Evolutionary conservation across 192 early-diverging fungal species (phyloP).

Genomic region (Coemansia sp.): DNA sequence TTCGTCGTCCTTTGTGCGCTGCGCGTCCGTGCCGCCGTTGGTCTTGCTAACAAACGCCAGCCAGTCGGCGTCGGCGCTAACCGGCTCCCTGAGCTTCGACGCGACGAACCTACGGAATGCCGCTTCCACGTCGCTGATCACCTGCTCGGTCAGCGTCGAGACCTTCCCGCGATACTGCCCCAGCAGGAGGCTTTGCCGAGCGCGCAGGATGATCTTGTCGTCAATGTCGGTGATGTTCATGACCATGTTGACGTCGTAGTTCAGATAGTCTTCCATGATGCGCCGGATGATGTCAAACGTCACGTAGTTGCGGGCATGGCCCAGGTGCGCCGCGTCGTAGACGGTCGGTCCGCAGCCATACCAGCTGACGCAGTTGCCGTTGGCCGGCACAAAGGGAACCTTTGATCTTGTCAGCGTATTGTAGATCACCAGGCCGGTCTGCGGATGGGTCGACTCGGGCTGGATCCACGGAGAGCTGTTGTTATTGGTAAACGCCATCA

Average conservation of each 20-base stretch:
- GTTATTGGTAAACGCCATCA: conserved; percentile 36
- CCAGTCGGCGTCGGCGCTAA: conserved; percentile 55
- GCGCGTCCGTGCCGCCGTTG: conserved; percentile 43
- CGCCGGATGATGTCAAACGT: conserved; percentile 91
- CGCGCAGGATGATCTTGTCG: conserved; percentile 94
- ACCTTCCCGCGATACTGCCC: conserved; percentile 53
- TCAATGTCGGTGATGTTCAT: conserved; percentile 99
- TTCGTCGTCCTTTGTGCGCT: conserved; percentile 52
- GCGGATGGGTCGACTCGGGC: conserved; percentile 39
- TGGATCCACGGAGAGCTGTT: conserved; percentile 39
- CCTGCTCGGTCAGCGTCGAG: conserved; percentile 46
- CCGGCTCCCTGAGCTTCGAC: conserved; percentile 55
- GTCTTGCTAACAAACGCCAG: conserved; percentile 55
- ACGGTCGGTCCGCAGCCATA: conserved; percentile 99
- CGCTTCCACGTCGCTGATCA: conserved; percentile 56
- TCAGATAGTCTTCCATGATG: conserved; percentile 92
- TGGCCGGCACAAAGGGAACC: conserved; percentile 85
- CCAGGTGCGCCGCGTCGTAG: conserved; percentile 93
- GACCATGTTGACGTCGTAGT: conserved; percentile 89
- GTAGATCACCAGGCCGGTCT: conserved; percentile 55
- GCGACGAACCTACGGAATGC: conserved; percentile 67
- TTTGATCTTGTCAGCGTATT: conserved; percentile 88
- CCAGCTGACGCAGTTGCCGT: conserved; percentile 85
- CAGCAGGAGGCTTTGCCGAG: conserved; percentile 82
- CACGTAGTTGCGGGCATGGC: conserved; percentile 93